A percentile compares a stretch with the other conserved stretches of the same genome.
Conservation (phyloP, 179 eudicot species). For the Corrigiola litoralis region DNA sequence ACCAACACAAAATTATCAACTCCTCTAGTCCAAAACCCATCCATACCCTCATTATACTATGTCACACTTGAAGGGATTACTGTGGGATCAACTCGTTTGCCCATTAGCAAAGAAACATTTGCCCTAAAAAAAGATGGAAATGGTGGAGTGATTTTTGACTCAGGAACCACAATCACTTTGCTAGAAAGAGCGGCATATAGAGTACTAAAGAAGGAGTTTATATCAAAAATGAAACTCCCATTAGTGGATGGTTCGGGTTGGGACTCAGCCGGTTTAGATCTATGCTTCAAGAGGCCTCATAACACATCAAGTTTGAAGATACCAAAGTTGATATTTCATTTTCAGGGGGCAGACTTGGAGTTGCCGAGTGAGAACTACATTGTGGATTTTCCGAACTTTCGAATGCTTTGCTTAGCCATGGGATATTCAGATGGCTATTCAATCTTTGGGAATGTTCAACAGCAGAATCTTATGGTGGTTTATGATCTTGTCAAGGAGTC, state of each 20-base stretch:
- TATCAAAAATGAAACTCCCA: slow-evolving; percentile 47
- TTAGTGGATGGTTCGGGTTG: slow-evolving; percentile 48
- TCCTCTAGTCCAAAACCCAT: slow-evolving; percentile 57
- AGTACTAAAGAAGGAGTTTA: slow-evolving; percentile 47
- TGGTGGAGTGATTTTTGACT: slow-evolving; percentile 84
- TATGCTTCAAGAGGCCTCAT: slow-evolving; percentile 63
- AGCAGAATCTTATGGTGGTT: slow-evolving; percentile 69
- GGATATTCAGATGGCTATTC: slow-evolving; percentile 79
- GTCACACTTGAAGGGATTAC: slow-evolving; percentile 69
- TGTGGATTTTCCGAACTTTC: slow-evolving; percentile 46
- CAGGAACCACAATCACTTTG: slow-evolving; percentile 84
- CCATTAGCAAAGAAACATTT: slow-evolving; percentile 51
- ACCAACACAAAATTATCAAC: slow-evolving; percentile 30
- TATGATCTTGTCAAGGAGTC: slow-evolving; percentile 71
- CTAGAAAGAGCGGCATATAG: slow-evolving; percentile 54
- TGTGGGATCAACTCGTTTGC: slow-evolving; percentile 52
- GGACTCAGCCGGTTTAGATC: slow-evolving; percentile 57
- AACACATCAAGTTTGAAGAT: slow-evolving; percentile 38
- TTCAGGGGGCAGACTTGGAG: slow-evolving; percentile 57
- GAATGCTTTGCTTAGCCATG: slow-evolving; percentile 78
- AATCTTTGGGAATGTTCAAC: slow-evolving; percentile 80
- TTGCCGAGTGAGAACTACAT: slow-evolving; percentile 74
- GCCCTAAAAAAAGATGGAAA: slow-evolving; percentile 58
- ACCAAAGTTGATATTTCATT: slow-evolving; percentile 62
- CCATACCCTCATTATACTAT: slow-evolving; percentile 77